Percentiles rank a stretch among this genome's conserved stretches.
phyloP scores from a whole-genome alignment of 345 rosid species.

The Psidium guajava region DNA sequence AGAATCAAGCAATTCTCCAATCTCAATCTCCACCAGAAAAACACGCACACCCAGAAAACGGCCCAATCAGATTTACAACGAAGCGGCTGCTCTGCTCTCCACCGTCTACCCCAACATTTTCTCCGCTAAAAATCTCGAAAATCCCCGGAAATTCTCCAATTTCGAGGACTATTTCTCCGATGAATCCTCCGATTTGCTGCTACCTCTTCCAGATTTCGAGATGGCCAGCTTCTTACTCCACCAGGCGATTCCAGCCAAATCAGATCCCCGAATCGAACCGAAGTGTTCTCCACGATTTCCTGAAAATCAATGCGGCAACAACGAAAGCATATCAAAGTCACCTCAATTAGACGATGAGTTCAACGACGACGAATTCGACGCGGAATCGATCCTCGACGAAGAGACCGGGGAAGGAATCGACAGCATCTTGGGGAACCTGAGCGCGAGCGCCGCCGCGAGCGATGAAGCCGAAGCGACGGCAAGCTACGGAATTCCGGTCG shows the following conservation, averaged over 20 bases:
- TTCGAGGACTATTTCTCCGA: slow-evolving; percentile 35
- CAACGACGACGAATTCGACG: slow-evolving; percentile 46
- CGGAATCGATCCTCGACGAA: slow-evolving; percentile 73
- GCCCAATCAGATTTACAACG: slow-evolving; percentile 88
- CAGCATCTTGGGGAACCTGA: slow-evolving; percentile 58
- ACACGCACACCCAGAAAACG: slow-evolving; percentile 75
- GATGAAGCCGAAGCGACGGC: background rate
- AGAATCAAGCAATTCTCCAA: slow-evolving; percentile 56
- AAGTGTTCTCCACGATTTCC: slow-evolving; percentile 19
- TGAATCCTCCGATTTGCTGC: slow-evolving; percentile 35
- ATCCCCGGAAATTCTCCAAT: slow-evolving; percentile 32
- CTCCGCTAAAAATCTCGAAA: slow-evolving; percentile 28
- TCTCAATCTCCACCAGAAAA: slow-evolving; percentile 74
- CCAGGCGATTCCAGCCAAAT: slow-evolving; percentile 5
- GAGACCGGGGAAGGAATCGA: slow-evolving; percentile 63
- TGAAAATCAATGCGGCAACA: slow-evolving; percentile 4
- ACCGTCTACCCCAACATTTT: slow-evolving; percentile 73
- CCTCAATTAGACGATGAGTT: slow-evolving; percentile 12
- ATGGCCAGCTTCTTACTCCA: slow-evolving; percentile 38
- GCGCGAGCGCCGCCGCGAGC: slow-evolving; percentile 4
- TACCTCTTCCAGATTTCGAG: slow-evolving; percentile 42
- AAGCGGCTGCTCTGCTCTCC: slow-evolving; percentile 88
- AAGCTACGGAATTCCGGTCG: slow-evolving; percentile 8
- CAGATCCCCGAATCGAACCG: background rate
- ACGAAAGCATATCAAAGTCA: slow-evolving; percentile 4